Percentiles rank a stretch among this genome's conserved stretches.
phyloP scores from a whole-genome alignment of 2,329 filamentous ascomycete species.

The Ophiobolus disseminans region DNA sequence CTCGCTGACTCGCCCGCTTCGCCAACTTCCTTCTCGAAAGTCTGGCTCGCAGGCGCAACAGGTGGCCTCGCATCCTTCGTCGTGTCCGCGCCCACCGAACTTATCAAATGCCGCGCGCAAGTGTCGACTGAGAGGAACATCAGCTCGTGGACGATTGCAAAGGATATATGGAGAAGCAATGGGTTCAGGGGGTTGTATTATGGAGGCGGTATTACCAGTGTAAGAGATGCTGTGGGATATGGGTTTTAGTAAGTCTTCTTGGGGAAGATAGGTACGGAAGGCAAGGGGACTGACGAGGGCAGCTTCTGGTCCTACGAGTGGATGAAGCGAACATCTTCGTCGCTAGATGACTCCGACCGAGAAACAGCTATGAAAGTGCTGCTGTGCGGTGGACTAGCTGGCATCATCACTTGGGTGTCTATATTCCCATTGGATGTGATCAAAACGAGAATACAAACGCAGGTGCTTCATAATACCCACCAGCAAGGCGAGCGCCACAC shows the following conservation, averaged over 20 bases:
- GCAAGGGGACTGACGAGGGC: neutral
- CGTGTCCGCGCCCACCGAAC: conserved; percentile 85
- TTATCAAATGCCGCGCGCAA: conserved; percentile 89
- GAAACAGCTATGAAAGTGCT: conserved; percentile 69
- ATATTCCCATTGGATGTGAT: conserved; percentile 92
- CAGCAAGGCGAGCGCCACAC: conserved; percentile 24
- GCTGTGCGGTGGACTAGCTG: conserved; percentile 85
- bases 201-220: conserved; percentile 79
- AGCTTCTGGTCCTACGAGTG: conserved; percentile 91
- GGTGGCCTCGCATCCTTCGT: conserved; percentile 86
- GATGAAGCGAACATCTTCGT: conserved; percentile 65
- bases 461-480: conserved; percentile 48
- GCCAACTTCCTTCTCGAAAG: conserved; percentile 64
- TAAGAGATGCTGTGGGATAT: conserved; percentile 90
- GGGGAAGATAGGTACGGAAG: neutral
- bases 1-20: conserved; percentile 52
- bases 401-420: conserved; percentile 85
- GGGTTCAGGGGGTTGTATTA: conserved; percentile 76
- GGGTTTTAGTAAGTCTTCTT: conserved; percentile 76
- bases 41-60: conserved; percentile 80
- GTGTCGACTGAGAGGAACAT: conserved; percentile 54
- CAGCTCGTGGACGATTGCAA: conserved; percentile 68
- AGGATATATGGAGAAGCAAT: conserved; percentile 65
- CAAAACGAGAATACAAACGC: conserved; percentile 90
- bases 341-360: conserved; percentile 54